Percentiles rank a stretch among this genome's conserved stretches.
Evolutionary conservation across 257 asterid species (phyloP).

Genomic region (Solanum okadae): DNA sequence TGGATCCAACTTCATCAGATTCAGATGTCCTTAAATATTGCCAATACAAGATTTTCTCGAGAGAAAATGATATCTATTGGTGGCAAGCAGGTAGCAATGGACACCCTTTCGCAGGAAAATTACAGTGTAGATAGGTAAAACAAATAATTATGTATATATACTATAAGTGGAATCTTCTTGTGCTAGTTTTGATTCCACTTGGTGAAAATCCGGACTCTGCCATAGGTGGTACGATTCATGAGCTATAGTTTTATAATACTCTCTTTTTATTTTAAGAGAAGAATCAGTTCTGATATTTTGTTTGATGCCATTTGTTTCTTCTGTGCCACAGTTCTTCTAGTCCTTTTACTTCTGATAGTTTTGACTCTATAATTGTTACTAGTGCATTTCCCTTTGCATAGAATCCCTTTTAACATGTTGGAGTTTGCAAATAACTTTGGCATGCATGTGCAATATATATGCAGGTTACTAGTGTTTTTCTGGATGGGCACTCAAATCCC

Average conservation of each 20-base stretch:
- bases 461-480: constrained; percentile 56
- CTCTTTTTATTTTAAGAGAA: neutral
- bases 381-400: neutral
- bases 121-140: neutral
- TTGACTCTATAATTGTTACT: neutral
- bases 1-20: neutral
- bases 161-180: neutral
- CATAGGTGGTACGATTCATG: neutral
- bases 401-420: neutral
- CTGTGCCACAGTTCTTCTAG: neutral
- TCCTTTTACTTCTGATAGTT: neutral
- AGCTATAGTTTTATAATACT: neutral
- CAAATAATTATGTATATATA: neutral
- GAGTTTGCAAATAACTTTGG: neutral
- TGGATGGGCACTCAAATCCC: constrained; percentile 76
- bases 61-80: neutral
- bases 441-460: neutral
- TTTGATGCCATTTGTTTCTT: neutral
- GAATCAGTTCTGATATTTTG: neutral
- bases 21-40: neutral
- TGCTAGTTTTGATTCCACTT: neutral
- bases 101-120: neutral
- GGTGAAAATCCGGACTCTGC: neutral
- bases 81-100: neutral
- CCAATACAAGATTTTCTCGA: neutral